Evolutionary conservation across 2,329 filamentous ascomycete genomes (phyloP).

Genomic region (Zasmidium angulare): DNA sequence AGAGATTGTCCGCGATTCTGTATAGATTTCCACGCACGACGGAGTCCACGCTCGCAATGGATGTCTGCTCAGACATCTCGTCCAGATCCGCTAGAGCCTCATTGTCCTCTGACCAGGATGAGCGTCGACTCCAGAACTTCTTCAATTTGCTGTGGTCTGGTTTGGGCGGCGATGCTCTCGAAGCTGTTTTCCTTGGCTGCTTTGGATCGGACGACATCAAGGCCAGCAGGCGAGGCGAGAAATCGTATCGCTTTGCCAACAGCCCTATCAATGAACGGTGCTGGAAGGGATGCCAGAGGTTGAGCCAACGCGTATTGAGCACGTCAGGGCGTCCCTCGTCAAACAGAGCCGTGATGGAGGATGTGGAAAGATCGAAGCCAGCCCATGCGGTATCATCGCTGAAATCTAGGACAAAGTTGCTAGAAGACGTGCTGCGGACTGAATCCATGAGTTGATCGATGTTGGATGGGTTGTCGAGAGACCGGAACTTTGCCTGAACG

Average conservation of each 20-base stretch:
- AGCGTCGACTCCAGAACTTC: conserved; percentile 6
- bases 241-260: conserved; percentile 64
- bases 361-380: conserved; percentile 53
- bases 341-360: conserved; percentile 44
- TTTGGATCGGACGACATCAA: conserved; percentile 62
- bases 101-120: conserved; percentile 1
- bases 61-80: conserved; percentile 30
- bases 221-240: conserved; percentile 65
- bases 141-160: conserved; percentile 6
- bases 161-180: conserved; percentile 12
- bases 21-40: conserved; percentile 47
- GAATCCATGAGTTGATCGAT: conserved; percentile 47
- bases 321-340: conserved; percentile 46
- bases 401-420: conserved; percentile 68
- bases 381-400: conserved; percentile 56
- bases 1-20: conserved; percentile 66
- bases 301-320: conserved; percentile 69
- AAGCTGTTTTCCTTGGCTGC: conserved; percentile 19
- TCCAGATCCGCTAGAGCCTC: conserved; percentile 20
- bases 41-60: conserved; percentile 26
- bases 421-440: conserved; percentile 43
- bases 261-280: conserved; percentile 58
- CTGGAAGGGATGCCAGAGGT: conserved; percentile 67
- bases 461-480: conserved; percentile 55
- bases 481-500: conserved; percentile 40